Evolutionary conservation across 495 filamentous ascomycete genomes (phyloP), one percentile per base, ranked within the genome.

Genomic region (Aspergillus sparsus): DNA sequence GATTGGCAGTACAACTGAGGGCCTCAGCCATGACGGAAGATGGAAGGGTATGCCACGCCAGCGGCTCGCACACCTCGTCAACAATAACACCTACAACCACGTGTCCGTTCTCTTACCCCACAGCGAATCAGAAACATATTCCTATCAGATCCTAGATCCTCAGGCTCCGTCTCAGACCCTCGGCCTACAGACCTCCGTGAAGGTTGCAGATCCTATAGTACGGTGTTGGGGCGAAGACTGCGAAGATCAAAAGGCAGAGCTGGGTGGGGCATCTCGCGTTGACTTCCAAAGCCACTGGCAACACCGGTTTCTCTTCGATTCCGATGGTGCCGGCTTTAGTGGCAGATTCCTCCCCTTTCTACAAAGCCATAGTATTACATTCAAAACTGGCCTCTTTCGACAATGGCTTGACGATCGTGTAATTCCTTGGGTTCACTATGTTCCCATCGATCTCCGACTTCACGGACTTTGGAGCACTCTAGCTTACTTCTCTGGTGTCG

Each of bases 321-420:
- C 83, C 4, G 87, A 91, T 66, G 83, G 84, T 50, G 88, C 87
- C 0, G 88, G 87, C 12, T 85, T 89, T 69, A 80, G 71, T 16
- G 82, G 85, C 35, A 77, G 89, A 44, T 85, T 91, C 66, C 65
- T 83, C 2, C 81, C 82, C 2, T 84, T 92, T 62, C 73, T 88
- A 21, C 79, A 80, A 53, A 86, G 83, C n/a, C 71, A 71, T 60
- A 83, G 79, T 46, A 72, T 91, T 2, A 87, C 88, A 0, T 83
- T 94, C 62, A 79, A 85, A 36, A 74, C 78, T 0, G 79, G 85
- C 0, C 74, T 92, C 4, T 92, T 92, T 70, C 77, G 83, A 5
- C 83, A 90, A 62, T 94, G 90, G 90, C 91, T 84, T 67, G 86
- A 87, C 53, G 81, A 84, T 21, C 82, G 90, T 0, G 66, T 94